These are phyloP conservation scores for Pisolithus thermaeus DNA, from an alignment of 1,284 basidiomycete species.

Conservation along the genomic window DNA sequence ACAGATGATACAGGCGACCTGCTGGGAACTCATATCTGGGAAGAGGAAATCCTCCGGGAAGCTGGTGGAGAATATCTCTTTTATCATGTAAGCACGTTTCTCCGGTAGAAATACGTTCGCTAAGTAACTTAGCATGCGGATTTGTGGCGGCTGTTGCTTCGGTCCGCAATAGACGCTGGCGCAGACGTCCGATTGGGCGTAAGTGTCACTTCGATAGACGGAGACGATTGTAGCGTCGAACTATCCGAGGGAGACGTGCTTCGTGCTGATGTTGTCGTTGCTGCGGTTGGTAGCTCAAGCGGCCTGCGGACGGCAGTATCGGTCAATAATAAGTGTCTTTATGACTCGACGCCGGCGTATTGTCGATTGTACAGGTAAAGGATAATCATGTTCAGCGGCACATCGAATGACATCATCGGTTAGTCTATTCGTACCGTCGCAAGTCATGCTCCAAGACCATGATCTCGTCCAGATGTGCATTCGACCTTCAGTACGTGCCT, in stretches of 20 bases:
- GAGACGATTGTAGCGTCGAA: slow-evolving; percentile 26
- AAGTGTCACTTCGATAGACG: slow-evolving; percentile 35
- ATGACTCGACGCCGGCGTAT: slow-evolving; percentile 14
- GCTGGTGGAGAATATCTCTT: slow-evolving; percentile 50
- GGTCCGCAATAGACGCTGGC: slow-evolving; percentile 40
- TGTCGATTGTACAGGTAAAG: slow-evolving; percentile 43
- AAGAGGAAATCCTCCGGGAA: slow-evolving; percentile 48
- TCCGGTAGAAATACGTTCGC: slow-evolving; percentile 3
- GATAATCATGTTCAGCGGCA: not conserved
- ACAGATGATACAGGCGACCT: slow-evolving; percentile 41
- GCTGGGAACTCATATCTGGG: slow-evolving; percentile 49
- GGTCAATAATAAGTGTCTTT: slow-evolving; percentile 7
- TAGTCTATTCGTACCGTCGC: slow-evolving; percentile 41
- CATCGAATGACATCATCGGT: slow-evolving; percentile 8
- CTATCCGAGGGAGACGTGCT: slow-evolving; percentile 44
- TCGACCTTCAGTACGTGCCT: slow-evolving; percentile 24
- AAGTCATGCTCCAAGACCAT: slow-evolving; percentile 33
- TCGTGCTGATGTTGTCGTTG: slow-evolving; percentile 54
- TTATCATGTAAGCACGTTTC: slow-evolving; percentile 37
- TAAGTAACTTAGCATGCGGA: slow-evolving; percentile 21
- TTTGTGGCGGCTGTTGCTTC: slow-evolving; percentile 33
- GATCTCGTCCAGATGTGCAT: slow-evolving; percentile 29
- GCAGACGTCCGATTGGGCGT: slow-evolving; percentile 37
- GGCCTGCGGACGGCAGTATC: slow-evolving; percentile 15
- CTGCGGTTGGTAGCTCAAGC: slow-evolving; percentile 49